Evolutionary conservation across 75 land plant species (phyloP), one percentile per base, ranked within the genome.

Genomic region (Pinus tabuliformis): DNA sequence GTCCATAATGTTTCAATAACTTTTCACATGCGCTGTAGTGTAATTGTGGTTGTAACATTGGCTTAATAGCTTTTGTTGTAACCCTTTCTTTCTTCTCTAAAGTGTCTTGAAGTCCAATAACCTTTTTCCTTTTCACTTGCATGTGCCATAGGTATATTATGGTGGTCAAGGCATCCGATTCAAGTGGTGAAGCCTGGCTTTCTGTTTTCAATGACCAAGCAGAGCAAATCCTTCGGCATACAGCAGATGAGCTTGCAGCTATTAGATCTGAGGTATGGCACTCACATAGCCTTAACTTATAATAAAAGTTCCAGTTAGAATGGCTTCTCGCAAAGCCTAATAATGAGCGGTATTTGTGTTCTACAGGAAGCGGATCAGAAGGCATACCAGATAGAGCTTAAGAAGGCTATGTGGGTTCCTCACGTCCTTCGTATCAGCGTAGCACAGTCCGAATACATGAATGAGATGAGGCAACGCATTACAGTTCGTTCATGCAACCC

Each of bases 191-290:
- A 79, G 93, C 90, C 17, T 97, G 87, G 88, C 61, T 94, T 56
- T 97, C 99, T 16, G 79, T 81, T 52, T 97, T 97, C 82, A 97
- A 91, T 85, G 98, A 97, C 16, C 98, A 97, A 24, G 99, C 99
- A 56, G 99, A 94, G 81, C 82, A 78, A 37, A 81, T 97, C 0
- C 74, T 97, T 62, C 97, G 92, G 2, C 87, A 86, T 62, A 62
- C 87, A 64, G 99, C 99, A 18, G 98, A 97, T 77, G 91, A 91
- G 72, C 92, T 97, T 61, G 85, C 94, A 58, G 77, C 71, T 26
- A 75, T 97, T 16, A 97, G 87, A 83, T 82, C 88, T 14, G 82
- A 94, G 91, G 99, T 97, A 76, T 77, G 24, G 6, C 6, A 33
- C 39, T 70, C 7, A 6, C 11, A 49, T 8, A 49, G 8, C 6